Conservation (phyloP, 2,329 filamentous ascomycete species). For the Hymenoscyphus infarciens region DNA sequence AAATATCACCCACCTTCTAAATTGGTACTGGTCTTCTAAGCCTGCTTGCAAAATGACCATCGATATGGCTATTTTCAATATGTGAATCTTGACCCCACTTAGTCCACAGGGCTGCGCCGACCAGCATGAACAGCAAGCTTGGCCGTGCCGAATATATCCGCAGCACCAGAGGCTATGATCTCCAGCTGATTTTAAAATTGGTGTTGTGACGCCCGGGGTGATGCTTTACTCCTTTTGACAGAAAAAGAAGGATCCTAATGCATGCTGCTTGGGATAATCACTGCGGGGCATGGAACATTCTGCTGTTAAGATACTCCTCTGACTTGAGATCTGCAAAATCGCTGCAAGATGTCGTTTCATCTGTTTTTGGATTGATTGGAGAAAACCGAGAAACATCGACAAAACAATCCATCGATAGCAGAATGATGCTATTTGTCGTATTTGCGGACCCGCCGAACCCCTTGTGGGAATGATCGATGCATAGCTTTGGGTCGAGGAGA, state of each 20-base stretch:
- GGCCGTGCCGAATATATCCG: not conserved
- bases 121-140: conserved; percentile 3
- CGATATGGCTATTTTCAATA: not conserved
- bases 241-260: not conserved
- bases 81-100: not conserved
- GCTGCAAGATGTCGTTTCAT: not conserved
- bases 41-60: not conserved
- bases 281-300: not conserved
- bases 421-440: not conserved
- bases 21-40: not conserved
- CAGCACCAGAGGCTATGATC: not conserved
- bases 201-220: not conserved
- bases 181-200: not conserved
- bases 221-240: not conserved
- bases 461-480: too few species aligned
- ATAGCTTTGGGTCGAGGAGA: not conserved
- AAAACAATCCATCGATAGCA: not conserved
- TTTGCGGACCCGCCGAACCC: not conserved
- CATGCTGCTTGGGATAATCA: not conserved
- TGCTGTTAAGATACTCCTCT: not conserved
- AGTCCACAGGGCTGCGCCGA: not conserved
- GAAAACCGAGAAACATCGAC: not conserved
- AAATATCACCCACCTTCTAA: not conserved
- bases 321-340: not conserved
- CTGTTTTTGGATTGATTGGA: not conserved